A percentile compares a stretch with the other conserved stretches of the same genome.
Conservation (phyloP, 1,284 basidiomycete genomes). For the Rhodotorula sp. region DNA sequence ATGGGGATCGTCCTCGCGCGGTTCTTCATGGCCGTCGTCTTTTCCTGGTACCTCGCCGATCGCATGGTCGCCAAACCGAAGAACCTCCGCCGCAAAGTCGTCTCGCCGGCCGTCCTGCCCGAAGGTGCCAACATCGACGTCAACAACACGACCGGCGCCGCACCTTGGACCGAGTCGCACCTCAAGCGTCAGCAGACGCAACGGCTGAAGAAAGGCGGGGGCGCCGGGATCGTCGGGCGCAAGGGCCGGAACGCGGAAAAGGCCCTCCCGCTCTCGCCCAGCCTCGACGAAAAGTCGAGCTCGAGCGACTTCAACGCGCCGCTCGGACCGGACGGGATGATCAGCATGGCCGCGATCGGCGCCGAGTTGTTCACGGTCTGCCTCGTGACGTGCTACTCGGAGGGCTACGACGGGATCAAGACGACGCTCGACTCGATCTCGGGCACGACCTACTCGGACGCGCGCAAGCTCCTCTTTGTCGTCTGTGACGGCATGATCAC, state of each 20-base stretch:
- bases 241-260: slow-evolving; percentile 42
- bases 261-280: slow-evolving; percentile 27
- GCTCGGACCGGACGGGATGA: slow-evolving; percentile 54
- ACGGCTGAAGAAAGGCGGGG: slow-evolving; percentile 18
- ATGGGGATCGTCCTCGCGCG: slow-evolving; percentile 84
- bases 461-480: slow-evolving; percentile 86
- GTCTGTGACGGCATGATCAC: slow-evolving; percentile 99
- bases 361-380: slow-evolving; percentile 92
- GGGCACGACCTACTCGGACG: slow-evolving; percentile 83
- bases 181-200: slow-evolving; percentile 37
- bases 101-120: slow-evolving; percentile 92
- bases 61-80: slow-evolving; percentile 71
- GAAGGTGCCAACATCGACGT: slow-evolving; percentile 88
- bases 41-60: slow-evolving; percentile 91
- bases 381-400: slow-evolving; percentile 96
- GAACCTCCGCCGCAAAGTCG: slow-evolving; percentile 69
- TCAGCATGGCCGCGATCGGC: slow-evolving; percentile 83
- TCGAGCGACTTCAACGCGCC: slow-evolving; percentile 51
- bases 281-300: slow-evolving; percentile 47
- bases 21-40: slow-evolving; percentile 93
- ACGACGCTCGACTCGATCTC: slow-evolving; percentile 93
- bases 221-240: slow-evolving; percentile 55
- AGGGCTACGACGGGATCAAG: slow-evolving; percentile 87
- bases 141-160: slow-evolving; percentile 83
- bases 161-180: slow-evolving; percentile 67